phyloP scores from a whole-genome alignment of 2,329 filamentous ascomycete genomes.

The Acephala macrosclerotiorum region DNA sequence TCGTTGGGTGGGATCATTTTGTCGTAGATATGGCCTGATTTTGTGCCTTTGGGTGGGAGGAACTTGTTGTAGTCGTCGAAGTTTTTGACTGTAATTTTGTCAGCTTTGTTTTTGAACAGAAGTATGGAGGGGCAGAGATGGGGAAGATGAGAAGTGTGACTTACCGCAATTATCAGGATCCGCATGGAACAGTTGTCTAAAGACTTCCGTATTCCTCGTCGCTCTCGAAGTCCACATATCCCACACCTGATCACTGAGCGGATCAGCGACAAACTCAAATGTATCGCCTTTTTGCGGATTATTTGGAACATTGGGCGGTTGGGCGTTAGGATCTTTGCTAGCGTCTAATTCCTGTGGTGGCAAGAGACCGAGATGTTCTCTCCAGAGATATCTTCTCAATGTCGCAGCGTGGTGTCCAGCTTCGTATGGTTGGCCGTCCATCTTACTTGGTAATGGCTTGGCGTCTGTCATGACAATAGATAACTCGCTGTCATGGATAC shows the following conservation, averaged over 20 bases:
- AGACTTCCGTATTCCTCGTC: conserved; percentile 75
- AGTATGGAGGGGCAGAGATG: not conserved
- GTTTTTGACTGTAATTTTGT: conserved; percentile 68
- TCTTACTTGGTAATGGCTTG: conserved; percentile 71
- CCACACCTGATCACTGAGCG: conserved; percentile 71
- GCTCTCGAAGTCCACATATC: conserved; percentile 74
- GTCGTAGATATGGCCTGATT: conserved; percentile 88
- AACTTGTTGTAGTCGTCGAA: conserved; percentile 92
- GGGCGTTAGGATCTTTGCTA: conserved; percentile 72
- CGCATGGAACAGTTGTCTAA: conserved; percentile 82
- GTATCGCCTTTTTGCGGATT: conserved; percentile 68
- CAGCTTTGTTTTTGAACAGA: not conserved
- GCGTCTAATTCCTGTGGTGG: conserved; percentile 76
- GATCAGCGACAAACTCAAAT: conserved; percentile 74
- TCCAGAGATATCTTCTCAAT: conserved; percentile 83
- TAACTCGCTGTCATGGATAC: conserved; percentile 89
- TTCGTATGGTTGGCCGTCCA: conserved; percentile 80
- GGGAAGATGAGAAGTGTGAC: conserved; percentile 39
- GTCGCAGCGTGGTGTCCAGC: conserved; percentile 85
- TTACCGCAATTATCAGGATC: conserved; percentile 87
- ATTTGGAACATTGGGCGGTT: conserved; percentile 75
- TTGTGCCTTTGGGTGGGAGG: conserved; percentile 72
- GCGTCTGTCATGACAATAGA: conserved; percentile 90
- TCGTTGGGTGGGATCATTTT: conserved; percentile 76
- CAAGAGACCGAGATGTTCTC: conserved; percentile 87